These are phyloP conservation scores for Solanum sejunctum DNA, from an alignment of 257 asterid genomes.

Conservation along the genomic window DNA sequence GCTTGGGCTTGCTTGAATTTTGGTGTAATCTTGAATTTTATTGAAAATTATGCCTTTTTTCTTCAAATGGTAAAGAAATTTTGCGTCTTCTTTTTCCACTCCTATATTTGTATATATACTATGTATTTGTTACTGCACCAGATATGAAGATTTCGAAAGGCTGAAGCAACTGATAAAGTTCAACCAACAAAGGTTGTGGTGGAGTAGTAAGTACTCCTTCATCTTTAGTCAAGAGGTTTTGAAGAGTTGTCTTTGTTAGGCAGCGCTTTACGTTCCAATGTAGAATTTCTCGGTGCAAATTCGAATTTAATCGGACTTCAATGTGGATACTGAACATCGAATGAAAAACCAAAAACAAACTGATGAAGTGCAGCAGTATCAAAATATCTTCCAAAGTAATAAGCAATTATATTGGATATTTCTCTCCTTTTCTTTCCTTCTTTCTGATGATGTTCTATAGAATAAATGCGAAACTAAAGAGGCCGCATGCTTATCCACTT, in stretches of 20 bases:
- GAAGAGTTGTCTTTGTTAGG: no score
- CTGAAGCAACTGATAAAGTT: background rate
- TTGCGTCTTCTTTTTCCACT: background rate
- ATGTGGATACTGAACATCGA: accelerated
- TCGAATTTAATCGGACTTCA: no score
- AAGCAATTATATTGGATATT: background rate
- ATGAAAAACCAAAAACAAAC: background rate
- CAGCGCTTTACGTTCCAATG: accelerated
- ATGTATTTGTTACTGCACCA: constrained; percentile 2
- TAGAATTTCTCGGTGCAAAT: accelerated
- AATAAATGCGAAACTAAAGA: background rate
- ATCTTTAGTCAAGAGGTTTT: no score
- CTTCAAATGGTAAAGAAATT: background rate
- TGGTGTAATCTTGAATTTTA: background rate
- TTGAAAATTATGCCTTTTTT: background rate
- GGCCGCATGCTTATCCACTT: background rate
- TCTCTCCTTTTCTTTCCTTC: background rate
- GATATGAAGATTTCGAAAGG: background rate
- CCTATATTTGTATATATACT: background rate
- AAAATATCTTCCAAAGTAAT: background rate
- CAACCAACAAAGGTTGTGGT: no score
- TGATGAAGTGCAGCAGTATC: background rate
- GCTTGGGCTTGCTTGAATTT: background rate
- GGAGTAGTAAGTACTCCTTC: no score
- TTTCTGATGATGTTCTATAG: background rate